Percentiles rank a stretch among this genome's conserved stretches.
These are phyloP conservation scores for Eudorina sp. DNA, from an alignment of 139 green algal species.

Conservation along the genomic window DNA sequence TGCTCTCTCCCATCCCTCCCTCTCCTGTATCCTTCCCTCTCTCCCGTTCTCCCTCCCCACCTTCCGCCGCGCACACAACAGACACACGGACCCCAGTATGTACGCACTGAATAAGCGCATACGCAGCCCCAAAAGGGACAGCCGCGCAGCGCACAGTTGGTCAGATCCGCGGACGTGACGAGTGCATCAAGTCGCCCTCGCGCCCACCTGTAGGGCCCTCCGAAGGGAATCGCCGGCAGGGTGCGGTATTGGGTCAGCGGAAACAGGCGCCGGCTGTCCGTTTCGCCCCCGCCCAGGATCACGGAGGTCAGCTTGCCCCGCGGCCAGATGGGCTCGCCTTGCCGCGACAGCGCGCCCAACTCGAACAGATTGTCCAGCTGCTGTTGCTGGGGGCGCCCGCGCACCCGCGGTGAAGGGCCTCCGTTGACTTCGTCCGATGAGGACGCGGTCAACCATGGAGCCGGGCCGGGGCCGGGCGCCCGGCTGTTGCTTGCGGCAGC, in stretches of 20 bases:
- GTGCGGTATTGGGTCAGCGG: constrained; percentile 87
- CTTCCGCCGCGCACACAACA: too few species aligned
- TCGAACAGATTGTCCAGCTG: not conserved
- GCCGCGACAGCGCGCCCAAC: not conserved
- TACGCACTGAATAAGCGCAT: too few species aligned
- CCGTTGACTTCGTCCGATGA: not conserved
- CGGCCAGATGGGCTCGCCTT: constrained; percentile 36
- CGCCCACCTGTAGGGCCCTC: constrained; percentile 81
- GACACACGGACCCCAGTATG: too few species aligned
- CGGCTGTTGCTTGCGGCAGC: too few species aligned
- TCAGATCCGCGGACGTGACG: too few species aligned
- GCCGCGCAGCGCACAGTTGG: too few species aligned
- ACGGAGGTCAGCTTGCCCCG: constrained; percentile 27
- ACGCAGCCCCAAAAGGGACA: too few species aligned
- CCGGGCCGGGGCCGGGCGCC: too few species aligned
- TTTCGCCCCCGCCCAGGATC: constrained; percentile 38
- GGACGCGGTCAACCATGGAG: too few species aligned
- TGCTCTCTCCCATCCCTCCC: too few species aligned
- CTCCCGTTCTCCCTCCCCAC: too few species aligned
- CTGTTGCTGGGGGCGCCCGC: not conserved
- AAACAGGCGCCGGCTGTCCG: constrained; percentile 71
- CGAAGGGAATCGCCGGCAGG: constrained; percentile 95
- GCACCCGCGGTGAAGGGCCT: not conserved
- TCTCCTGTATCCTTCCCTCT: too few species aligned
- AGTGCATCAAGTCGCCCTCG: not conserved